phyloP scores from a whole-genome alignment of 2,329 filamentous ascomycete species.

The Stemphylium beticola region DNA sequence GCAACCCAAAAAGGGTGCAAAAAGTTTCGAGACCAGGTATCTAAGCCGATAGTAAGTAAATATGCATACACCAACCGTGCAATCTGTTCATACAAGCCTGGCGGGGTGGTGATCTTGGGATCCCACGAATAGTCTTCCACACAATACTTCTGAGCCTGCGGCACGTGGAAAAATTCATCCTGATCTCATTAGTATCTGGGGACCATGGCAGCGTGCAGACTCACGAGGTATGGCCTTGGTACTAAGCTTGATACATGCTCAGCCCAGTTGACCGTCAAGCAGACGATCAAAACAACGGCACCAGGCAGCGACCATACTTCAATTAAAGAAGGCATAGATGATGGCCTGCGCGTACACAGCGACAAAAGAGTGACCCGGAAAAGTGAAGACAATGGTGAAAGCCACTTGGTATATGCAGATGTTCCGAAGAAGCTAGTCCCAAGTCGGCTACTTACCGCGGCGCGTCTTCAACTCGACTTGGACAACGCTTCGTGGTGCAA shows the following conservation, averaged over 20 bases:
- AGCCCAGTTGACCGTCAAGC: conserved; percentile 33
- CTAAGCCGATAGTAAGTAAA: conserved; percentile 43
- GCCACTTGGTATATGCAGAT: conserved; percentile 6
- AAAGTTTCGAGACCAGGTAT: conserved; percentile 51
- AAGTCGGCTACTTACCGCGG: conserved; percentile 23
- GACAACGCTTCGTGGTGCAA: conserved; percentile 16
- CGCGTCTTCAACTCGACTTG: conserved; percentile 15
- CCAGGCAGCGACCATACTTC: conserved; percentile 33
- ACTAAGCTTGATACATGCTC: conserved; percentile 55
- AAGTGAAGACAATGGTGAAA: conserved; percentile 1
- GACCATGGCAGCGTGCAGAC: conserved; percentile 21
- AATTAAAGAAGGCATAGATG: conserved; percentile 28
- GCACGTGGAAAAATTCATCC: conserved; percentile 89
- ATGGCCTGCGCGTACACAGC: not conserved
- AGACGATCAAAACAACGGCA: conserved; percentile 29
- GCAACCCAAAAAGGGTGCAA: conserved; percentile 50
- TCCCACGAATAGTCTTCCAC: conserved; percentile 78
- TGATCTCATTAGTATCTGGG: conserved; percentile 44
- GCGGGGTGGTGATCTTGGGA: conserved; percentile 95
- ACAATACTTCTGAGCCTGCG: conserved; percentile 90
- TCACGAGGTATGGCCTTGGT: conserved; percentile 65
- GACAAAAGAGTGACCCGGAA: not conserved
- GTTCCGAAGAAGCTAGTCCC: conserved; percentile 24
- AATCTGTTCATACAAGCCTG: conserved; percentile 66
- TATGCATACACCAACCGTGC: not conserved